These are phyloP conservation scores for Galium porrigens DNA, from an alignment of 305 asterid genomes.

Conservation along the genomic window DNA sequence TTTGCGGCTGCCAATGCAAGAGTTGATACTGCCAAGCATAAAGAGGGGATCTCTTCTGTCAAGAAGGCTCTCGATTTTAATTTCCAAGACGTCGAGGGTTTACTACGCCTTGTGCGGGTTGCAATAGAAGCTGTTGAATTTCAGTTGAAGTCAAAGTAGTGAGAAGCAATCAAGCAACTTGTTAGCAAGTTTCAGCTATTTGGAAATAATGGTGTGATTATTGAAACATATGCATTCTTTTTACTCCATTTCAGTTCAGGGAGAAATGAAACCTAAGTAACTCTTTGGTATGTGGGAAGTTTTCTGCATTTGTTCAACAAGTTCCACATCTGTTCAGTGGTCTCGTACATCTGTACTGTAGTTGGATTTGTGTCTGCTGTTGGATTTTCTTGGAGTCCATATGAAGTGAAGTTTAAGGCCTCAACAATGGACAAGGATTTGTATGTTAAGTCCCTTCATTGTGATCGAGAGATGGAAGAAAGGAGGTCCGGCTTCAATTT, in stretches of 20 bases:
- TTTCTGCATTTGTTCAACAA: background rate
- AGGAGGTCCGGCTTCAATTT: background rate
- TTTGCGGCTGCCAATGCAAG: constrained; percentile 48
- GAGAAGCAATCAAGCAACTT: constrained; percentile 49
- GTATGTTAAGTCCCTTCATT: background rate
- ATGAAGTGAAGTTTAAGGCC: background rate
- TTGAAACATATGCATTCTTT: constrained; percentile 12
- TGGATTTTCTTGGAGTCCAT: constrained; percentile 10
- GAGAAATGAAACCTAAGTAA: constrained; percentile 6
- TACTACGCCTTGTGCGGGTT: constrained; percentile 63
- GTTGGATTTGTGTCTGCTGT: constrained; percentile 15
- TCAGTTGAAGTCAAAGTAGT: constrained; percentile 16
- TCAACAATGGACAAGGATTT: background rate
- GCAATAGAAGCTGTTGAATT: constrained; percentile 63
- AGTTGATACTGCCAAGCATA: constrained; percentile 40
- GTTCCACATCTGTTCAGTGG: constrained; percentile 5
- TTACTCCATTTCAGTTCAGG: constrained; percentile 9
- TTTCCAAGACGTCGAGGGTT: constrained; percentile 74
- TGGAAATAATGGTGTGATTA: constrained; percentile 16
- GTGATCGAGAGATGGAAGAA: constrained; percentile 1
- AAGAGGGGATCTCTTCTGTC: constrained; percentile 44
- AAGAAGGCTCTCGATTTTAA: constrained; percentile 77
- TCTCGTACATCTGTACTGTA: constrained; percentile 23
- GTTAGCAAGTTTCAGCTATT: constrained; percentile 27
- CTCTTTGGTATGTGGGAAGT: constrained; percentile 3